Evolutionary conservation across 2,329 filamentous ascomycete species (phyloP).

Genomic region (Claviceps monticola): DNA sequence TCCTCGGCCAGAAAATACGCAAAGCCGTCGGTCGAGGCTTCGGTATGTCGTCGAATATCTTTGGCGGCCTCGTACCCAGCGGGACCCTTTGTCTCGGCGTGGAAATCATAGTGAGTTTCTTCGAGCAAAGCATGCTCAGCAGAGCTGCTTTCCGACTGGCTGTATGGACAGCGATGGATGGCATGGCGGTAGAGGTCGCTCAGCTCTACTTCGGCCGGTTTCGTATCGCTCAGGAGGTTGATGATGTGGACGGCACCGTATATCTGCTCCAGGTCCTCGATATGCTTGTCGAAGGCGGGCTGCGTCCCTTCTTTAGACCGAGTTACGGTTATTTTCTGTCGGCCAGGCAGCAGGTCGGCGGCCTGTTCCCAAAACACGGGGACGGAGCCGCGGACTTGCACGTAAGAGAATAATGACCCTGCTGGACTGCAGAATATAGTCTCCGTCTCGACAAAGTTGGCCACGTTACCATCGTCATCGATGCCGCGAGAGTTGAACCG

Average conservation of each 20-base stretch:
- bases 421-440: conserved; percentile 78
- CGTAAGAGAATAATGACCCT: conserved; percentile 77
- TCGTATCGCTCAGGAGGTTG: conserved; percentile 84
- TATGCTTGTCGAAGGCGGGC: conserved; percentile 90
- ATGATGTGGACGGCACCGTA: conserved; percentile 90
- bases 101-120: conserved; percentile 88
- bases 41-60: conserved; percentile 66
- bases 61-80: conserved; percentile 83
- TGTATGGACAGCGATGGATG: conserved; percentile 60
- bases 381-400: conserved; percentile 82
- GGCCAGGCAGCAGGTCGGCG: conserved; percentile 72
- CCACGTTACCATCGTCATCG: conserved; percentile 92
- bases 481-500: conserved; percentile 96
- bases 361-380: conserved; percentile 96
- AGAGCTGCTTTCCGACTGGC: conserved; percentile 38
- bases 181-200: conserved; percentile 68
- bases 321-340: conserved; percentile 89
- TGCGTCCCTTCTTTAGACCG: conserved; percentile 82
- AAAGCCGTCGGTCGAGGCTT: conserved; percentile 70
- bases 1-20: conserved; percentile 84
- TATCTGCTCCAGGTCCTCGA: conserved; percentile 68
- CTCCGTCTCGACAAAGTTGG: conserved; percentile 98
- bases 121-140: conserved; percentile 60
- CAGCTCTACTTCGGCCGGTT: conserved; percentile 73
- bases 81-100: conserved; percentile 80